These are phyloP conservation scores for Coffea canephora DNA, from an alignment of 257 asterid species.

Conservation along the genomic window DNA sequence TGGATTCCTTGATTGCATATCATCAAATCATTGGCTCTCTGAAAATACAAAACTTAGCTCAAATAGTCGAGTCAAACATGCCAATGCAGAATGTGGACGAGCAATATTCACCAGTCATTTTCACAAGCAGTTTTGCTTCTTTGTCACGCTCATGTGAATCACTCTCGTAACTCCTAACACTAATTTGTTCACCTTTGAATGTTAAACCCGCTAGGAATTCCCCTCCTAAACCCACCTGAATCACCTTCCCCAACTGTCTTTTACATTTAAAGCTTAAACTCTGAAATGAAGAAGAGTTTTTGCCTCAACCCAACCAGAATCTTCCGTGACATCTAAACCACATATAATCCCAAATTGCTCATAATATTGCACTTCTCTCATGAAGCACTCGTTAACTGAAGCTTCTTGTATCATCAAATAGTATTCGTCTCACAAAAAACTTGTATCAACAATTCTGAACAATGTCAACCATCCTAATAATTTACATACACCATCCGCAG, in stretches of 20 bases:
- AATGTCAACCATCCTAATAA: not conserved
- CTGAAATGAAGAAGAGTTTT: not conserved
- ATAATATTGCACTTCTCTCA: not conserved
- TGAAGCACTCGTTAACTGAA: not conserved
- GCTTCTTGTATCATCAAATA: not conserved
- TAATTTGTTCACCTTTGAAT: not conserved
- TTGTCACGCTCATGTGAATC: not conserved
- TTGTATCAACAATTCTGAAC: not conserved
- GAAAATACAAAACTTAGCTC: not conserved
- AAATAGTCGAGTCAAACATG: not conserved
- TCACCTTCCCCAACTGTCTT: not conserved
- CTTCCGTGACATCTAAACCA: not conserved
- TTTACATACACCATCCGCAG: too few species aligned
- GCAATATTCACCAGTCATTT: not conserved
- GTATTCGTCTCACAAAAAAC: not conserved
- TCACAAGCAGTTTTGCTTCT: not conserved
- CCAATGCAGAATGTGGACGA: not conserved
- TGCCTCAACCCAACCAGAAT: not conserved
- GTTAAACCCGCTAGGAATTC: not conserved
- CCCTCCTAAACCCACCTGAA: not conserved
- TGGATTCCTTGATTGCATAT: too few species aligned
- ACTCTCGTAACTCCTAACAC: not conserved
- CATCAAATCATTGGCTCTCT: not conserved
- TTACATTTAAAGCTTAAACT: not conserved
- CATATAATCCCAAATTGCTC: not conserved